Evolutionary conservation across 2,329 filamentous ascomycete genomes (phyloP).

Genomic region (Westerdykella sp.): DNA sequence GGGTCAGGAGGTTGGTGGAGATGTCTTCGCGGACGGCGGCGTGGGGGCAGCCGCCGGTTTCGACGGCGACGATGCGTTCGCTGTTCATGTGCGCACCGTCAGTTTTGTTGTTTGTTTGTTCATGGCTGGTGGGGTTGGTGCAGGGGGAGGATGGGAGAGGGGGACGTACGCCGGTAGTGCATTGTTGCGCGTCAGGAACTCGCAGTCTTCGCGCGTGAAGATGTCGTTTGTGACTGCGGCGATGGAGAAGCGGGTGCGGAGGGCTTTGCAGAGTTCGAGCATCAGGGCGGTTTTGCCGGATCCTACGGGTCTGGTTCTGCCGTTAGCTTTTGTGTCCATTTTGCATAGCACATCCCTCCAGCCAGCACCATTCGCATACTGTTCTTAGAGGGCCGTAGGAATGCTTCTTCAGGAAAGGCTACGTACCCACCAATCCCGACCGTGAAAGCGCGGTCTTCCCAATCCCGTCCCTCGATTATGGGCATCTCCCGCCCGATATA

Average conservation of each 20-base stretch:
- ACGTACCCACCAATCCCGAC: conserved; percentile 94
- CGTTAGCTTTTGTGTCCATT: conserved; percentile 8
- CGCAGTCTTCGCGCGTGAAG: conserved; percentile 95
- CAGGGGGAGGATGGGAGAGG: no score
- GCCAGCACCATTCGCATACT: not conserved
- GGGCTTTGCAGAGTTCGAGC: conserved; percentile 80
- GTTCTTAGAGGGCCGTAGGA: conserved; percentile 1
- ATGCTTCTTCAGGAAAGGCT: not conserved
- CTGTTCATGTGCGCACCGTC: conserved; percentile 6
- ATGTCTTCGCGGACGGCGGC: conserved; percentile 97
- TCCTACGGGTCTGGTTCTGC: conserved; percentile 68
- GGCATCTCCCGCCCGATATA: conserved; percentile 89
- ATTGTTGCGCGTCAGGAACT: conserved; percentile 83
- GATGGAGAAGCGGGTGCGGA: conserved; percentile 75
- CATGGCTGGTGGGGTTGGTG: not conserved
- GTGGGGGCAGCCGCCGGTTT: conserved; percentile 95
- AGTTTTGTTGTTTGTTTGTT: not conserved
- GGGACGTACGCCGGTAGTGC: conserved; percentile 62
- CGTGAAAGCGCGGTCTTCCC: conserved; percentile 85
- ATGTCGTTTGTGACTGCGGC: conserved; percentile 98
- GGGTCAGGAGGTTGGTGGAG: conserved; percentile 81
- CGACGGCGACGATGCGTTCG: conserved; percentile 83
- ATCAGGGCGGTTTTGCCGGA: conserved; percentile 97
- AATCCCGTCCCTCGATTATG: conserved; percentile 79
- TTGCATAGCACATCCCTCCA: not conserved